These are phyloP conservation scores for Bassia scoparia DNA, from an alignment of 148 eudicot genomes.

Conservation along the genomic window DNA sequence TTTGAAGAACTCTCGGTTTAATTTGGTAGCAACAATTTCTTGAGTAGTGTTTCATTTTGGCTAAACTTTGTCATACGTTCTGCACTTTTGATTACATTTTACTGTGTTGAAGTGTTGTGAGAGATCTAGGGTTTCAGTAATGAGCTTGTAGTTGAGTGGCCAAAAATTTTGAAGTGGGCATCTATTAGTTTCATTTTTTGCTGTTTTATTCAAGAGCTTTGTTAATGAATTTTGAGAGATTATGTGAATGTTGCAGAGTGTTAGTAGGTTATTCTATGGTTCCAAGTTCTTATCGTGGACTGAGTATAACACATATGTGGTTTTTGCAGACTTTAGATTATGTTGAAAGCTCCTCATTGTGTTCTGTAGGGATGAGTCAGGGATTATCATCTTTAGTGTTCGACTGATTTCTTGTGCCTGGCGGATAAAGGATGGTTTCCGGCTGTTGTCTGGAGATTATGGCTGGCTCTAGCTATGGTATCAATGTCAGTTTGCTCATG, in stretches of 20 bases:
- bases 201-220: background rate
- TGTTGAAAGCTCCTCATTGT: background rate
- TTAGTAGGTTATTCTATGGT: background rate
- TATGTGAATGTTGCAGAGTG: background rate
- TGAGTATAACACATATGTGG: background rate
- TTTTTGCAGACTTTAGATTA: background rate
- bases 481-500: background rate
- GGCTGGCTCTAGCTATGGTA: background rate
- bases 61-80: background rate
- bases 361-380: background rate
- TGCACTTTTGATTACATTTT: background rate
- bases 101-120: slow-evolving; percentile 5
- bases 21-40: background rate
- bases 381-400: background rate
- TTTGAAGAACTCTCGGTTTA: background rate
- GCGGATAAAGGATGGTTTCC: background rate
- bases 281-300: background rate
- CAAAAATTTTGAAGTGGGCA: background rate
- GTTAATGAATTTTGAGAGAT: background rate
- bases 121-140: slow-evolving; percentile 1
- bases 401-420: background rate
- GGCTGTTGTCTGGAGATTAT: background rate
- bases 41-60: background rate
- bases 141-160: slow-evolving; percentile 1
- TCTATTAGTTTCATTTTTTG: background rate